phyloP scores from a whole-genome alignment of 441 rosid genomes.

The Populus hybrid region DNA sequence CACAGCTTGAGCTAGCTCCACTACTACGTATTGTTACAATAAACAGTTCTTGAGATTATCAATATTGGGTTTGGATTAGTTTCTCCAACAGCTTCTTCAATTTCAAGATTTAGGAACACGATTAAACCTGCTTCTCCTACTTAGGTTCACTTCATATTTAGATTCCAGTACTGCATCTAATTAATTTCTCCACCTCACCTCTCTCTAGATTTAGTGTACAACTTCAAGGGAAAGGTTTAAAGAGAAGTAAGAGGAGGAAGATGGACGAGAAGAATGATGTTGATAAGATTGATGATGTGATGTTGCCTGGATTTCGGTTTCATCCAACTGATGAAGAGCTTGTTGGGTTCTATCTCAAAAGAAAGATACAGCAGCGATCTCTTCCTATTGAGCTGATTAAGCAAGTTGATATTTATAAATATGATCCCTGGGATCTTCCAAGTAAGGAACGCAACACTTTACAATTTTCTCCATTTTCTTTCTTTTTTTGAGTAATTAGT shows the following conservation, averaged over 20 bases:
- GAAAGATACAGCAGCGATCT: conserved; percentile 64
- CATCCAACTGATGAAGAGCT: conserved; percentile 98
- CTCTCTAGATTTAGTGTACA: not conserved
- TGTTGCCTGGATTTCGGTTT: conserved; percentile 89
- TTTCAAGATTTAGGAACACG: not conserved
- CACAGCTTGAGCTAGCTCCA: conserved; percentile 11
- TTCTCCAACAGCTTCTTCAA: not conserved
- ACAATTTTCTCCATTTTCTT: not conserved
- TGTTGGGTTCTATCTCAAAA: conserved; percentile 74
- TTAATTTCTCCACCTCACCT: not conserved
- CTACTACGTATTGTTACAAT: not conserved
- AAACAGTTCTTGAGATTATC: not conserved
- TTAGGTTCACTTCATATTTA: conserved; percentile 6
- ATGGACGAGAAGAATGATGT: conserved; percentile 60
- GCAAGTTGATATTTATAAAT: conserved; percentile 61
- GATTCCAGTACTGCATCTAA: not conserved
- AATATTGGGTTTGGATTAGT: not conserved
- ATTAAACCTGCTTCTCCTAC: conserved; percentile 2
- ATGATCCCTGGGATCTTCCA: conserved; percentile 75
- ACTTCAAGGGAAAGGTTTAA: not conserved
- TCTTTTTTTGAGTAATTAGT: not conserved
- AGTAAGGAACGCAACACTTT: conserved; percentile 43
- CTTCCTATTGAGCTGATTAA: conserved; percentile 83
- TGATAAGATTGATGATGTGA: conserved; percentile 62
- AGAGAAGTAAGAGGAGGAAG: not conserved